phyloP scores from a whole-genome alignment of 2,329 filamentous ascomycete genomes.

The Colletotrichum filicis region DNA sequence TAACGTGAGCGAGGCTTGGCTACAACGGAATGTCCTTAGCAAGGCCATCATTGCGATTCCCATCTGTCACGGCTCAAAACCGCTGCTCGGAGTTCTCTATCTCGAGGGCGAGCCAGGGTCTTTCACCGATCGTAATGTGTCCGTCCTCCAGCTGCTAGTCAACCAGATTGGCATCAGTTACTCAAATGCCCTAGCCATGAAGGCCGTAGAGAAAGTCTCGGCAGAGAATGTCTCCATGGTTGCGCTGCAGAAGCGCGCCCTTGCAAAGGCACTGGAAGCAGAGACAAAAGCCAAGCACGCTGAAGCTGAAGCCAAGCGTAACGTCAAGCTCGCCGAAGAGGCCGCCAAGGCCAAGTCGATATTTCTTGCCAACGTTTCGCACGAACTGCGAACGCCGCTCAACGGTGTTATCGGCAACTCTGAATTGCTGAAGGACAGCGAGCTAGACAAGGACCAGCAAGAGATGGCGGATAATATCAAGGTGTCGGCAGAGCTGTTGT shows the following conservation, averaged over 20 bases:
- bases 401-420: constrained; percentile 92
- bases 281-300: constrained; percentile 82
- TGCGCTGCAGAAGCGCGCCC: constrained; percentile 77
- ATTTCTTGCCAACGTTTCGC: constrained; percentile 83
- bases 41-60: constrained; percentile 84
- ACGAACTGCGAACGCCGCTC: constrained; percentile 84
- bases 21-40: constrained; percentile 74
- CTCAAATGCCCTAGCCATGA: constrained; percentile 74
- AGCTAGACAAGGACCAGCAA: constrained; percentile 78
- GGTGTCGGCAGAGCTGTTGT: constrained; percentile 84
- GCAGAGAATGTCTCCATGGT: constrained; percentile 84
- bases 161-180: constrained; percentile 83
- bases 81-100: constrained; percentile 79
- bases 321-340: constrained; percentile 85
- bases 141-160: constrained; percentile 75
- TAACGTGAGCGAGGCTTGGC: constrained; percentile 77
- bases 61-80: constrained; percentile 77
- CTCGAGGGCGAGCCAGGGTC: constrained; percentile 79
- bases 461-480: constrained; percentile 91
- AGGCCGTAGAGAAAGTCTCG: constrained; percentile 80
- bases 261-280: constrained; percentile 77
- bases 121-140: constrained; percentile 80
- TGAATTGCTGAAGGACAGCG: constrained; percentile 82
- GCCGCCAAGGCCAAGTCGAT: constrained; percentile 86
- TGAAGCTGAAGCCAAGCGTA: constrained; percentile 80